These are phyloP conservation scores for Acanthamoeba royreba DNA, from an alignment of 208 protist genomes.

Conservation along the genomic window DNA sequence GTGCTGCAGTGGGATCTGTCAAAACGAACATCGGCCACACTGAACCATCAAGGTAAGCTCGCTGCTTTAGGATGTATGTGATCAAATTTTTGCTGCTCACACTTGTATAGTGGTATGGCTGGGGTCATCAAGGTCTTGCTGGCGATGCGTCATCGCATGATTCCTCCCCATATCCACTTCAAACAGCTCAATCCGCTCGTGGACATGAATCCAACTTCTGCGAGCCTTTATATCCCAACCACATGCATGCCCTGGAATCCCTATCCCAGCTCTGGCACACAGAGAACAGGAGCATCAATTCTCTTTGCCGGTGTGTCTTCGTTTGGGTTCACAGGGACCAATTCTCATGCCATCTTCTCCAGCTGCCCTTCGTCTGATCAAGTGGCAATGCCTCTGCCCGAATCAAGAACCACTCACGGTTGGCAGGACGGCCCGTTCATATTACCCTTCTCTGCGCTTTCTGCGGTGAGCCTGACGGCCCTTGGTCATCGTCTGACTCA, in stretches of 20 bases:
- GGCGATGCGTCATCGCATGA: background rate
- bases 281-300: background rate
- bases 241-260: background rate
- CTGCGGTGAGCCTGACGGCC: conserved; percentile 1
- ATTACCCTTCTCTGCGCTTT: conserved; percentile 53
- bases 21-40: conserved; percentile 74
- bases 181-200: conserved; percentile 49
- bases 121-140: conserved; percentile 65
- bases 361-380: background rate
- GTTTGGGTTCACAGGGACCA: conserved; percentile 71
- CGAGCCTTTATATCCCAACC: background rate
- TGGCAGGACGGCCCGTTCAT: background rate
- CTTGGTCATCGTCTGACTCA: conserved; percentile 1
- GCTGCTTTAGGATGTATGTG: background rate
- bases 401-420: background rate
- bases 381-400: background rate
- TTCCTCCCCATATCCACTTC: conserved; percentile 58
- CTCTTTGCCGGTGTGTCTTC: conserved; percentile 56
- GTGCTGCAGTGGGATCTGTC: conserved; percentile 57
- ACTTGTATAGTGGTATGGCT: conserved; percentile 49
- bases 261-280: background rate
- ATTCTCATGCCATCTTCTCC: conserved; percentile 60
- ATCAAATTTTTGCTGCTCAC: background rate
- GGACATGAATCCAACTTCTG: background rate
- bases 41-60: conserved; percentile 13